These are phyloP conservation scores for Alternaria arbusti DNA, from an alignment of 2,329 filamentous ascomycete genomes.

Conservation along the genomic window DNA sequence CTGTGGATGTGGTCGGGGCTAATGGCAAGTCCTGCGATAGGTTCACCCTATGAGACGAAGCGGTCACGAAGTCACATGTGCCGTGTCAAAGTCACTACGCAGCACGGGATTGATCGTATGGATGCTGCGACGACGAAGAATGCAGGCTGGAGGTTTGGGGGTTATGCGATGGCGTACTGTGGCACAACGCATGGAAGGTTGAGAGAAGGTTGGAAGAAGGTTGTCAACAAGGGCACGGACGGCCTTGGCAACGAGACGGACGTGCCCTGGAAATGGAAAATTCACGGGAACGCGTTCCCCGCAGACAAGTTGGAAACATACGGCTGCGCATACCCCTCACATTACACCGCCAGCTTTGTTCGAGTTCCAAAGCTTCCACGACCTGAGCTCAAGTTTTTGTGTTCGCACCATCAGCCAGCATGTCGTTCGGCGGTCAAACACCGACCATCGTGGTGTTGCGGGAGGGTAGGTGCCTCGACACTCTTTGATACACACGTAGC, in stretches of 20 bases:
- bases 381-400: neutral
- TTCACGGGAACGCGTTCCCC: slow-evolving; percentile 39
- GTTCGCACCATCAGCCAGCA: slow-evolving; percentile 52
- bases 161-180: slow-evolving; percentile 12
- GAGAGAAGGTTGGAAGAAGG: slow-evolving; percentile 26
- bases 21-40: slow-evolving; percentile 1
- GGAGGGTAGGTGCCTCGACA: slow-evolving; percentile 72
- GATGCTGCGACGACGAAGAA: slow-evolving; percentile 7
- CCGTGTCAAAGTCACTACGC: slow-evolving; percentile 7
- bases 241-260: slow-evolving; percentile 15
- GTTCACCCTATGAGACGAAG: slow-evolving; percentile 4
- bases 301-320: slow-evolving; percentile 28
- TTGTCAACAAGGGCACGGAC: slow-evolving; percentile 19
- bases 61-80: slow-evolving; percentile 14
- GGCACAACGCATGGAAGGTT: slow-evolving; percentile 38
- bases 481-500: slow-evolving; percentile 18
- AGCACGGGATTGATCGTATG: slow-evolving; percentile 1
- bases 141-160: slow-evolving; percentile 20
- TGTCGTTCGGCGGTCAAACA: slow-evolving; percentile 97
- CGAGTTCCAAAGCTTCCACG: neutral
- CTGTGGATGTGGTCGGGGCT: neutral
- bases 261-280: slow-evolving; percentile 28
- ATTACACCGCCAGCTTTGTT: slow-evolving; percentile 4
- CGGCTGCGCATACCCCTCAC: slow-evolving; percentile 24
- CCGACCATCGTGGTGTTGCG: slow-evolving; percentile 98